phyloP scores from a whole-genome alignment of 805 yeast genomes.

The Metschnikowia kunwiensis region DNA sequence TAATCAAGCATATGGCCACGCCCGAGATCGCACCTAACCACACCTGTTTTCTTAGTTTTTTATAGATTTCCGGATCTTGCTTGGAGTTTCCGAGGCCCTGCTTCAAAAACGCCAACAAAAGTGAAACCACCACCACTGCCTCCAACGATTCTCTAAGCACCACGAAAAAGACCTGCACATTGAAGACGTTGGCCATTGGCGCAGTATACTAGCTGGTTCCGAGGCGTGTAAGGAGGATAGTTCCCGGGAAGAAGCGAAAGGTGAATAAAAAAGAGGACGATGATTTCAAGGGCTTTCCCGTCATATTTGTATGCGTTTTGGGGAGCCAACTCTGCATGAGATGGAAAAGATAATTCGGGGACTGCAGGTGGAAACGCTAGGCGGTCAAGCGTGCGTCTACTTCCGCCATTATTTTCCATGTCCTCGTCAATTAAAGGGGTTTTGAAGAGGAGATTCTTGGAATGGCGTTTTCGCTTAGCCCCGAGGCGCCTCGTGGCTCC shows the following conservation, averaged over 20 bases:
- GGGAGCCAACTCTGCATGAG: neutral
- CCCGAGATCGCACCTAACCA: slow-evolving; percentile 83
- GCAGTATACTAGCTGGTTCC: too few relatives aligned
- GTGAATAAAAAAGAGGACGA: neutral
- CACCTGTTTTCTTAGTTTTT: slow-evolving; percentile 68
- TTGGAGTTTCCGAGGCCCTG: slow-evolving; percentile 69
- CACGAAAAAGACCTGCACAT: slow-evolving; percentile 77
- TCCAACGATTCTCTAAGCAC: slow-evolving; percentile 93
- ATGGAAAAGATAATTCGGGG: neutral
- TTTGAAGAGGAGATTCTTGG: too few relatives aligned
- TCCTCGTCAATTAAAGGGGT: too few relatives aligned
- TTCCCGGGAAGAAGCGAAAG: neutral
- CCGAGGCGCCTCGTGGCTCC: too few relatives aligned
- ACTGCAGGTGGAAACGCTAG: too few relatives aligned
- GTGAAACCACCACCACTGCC: slow-evolving; percentile 89
- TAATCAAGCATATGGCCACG: slow-evolving; percentile 68
- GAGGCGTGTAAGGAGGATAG: too few relatives aligned
- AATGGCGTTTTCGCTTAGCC: too few relatives aligned
- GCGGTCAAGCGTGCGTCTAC: too few relatives aligned
- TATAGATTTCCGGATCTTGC: slow-evolving; percentile 50
- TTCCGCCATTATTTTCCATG: too few relatives aligned
- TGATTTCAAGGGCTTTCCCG: neutral
- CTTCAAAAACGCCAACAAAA: slow-evolving; percentile 83
- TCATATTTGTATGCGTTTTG: neutral
- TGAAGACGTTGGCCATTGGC: slow-evolving; percentile 58